Evolutionary conservation across 2,329 filamentous ascomycete species (phyloP).

Genomic region (Rasamsonia emersonii): DNA sequence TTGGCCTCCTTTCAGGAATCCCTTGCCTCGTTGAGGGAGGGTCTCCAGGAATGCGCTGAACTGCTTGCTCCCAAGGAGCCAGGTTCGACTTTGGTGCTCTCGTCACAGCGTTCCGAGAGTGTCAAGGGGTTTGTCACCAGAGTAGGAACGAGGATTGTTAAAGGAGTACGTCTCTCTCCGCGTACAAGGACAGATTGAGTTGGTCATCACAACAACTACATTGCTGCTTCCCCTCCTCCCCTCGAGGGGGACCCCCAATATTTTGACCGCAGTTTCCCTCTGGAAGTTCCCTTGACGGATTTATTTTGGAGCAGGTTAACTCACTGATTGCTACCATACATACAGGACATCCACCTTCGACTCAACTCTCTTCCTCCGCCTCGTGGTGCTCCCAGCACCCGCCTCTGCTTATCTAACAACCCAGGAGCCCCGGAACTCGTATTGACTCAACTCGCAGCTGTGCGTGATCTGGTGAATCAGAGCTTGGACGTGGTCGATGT

Average conservation of each 20-base stretch:
- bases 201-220: too few species aligned
- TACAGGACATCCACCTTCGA: slow-evolving; percentile 65
- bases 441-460: slow-evolving; percentile 61
- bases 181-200: too few species aligned
- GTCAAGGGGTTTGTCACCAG: slow-evolving; percentile 90
- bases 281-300: too few species aligned
- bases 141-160: slow-evolving; percentile 81
- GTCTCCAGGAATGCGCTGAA: slow-evolving; percentile 80
- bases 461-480: slow-evolving; percentile 71
- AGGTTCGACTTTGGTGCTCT: slow-evolving; percentile 82
- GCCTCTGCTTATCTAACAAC: slow-evolving; percentile 43
- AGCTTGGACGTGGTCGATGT: slow-evolving; percentile 76
- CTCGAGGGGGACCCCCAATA: too few species aligned
- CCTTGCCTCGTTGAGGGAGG: slow-evolving; percentile 54
- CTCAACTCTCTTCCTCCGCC: slow-evolving; percentile 47
- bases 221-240: too few species aligned
- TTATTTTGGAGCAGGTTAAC: neutral
- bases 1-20: slow-evolving; percentile 53
- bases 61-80: slow-evolving; percentile 77
- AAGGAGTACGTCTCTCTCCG: slow-evolving; percentile 61
- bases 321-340: slow-evolving; percentile 4
- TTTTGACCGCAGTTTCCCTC: too few species aligned
- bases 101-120: slow-evolving; percentile 74
- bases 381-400: slow-evolving; percentile 43
- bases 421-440: slow-evolving; percentile 50